Conservation (phyloP, 2,329 filamentous ascomycete species). For the Lasiodiplodia theobromae region DNA sequence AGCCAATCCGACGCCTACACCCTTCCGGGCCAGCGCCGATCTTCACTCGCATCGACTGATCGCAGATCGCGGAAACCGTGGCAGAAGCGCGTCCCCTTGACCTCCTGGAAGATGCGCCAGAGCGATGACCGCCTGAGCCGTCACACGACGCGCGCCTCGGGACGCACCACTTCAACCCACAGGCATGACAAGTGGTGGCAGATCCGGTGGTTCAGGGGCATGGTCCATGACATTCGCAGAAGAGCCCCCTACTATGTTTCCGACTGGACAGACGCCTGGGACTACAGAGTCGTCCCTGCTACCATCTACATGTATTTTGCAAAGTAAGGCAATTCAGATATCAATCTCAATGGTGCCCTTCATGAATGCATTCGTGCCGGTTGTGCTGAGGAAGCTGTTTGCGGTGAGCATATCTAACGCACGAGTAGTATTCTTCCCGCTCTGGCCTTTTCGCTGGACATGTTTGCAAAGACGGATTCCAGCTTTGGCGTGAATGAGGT, state of each 20-base stretch:
- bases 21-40: conserved; percentile 23
- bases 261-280: conserved; percentile 88
- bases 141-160: conserved; percentile 34
- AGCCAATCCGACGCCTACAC: conserved; percentile 15
- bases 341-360: not conserved
- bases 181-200: conserved; percentile 69
- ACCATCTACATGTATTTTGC: conserved; percentile 96
- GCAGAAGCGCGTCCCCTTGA: conserved; percentile 35
- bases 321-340: conserved; percentile 65
- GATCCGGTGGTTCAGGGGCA: conserved; percentile 77
- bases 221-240: conserved; percentile 78
- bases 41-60: conserved; percentile 6
- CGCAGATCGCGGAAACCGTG: conserved; percentile 32
- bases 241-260: conserved; percentile 79
- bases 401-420: conserved; percentile 17
- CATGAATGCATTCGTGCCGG: no score
- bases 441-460: conserved; percentile 87
- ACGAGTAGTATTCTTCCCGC: conserved; percentile 79
- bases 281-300: conserved; percentile 85
- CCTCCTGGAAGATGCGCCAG: conserved; percentile 30
- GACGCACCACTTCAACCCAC: conserved; percentile 33
- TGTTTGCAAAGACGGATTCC: conserved; percentile 87
- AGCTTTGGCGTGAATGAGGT: conserved; percentile 93
- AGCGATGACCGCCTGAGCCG: conserved; percentile 33
- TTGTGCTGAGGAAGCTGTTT: no score